These are phyloP conservation scores for Alternaria longipes DNA, from an alignment of 2,329 filamentous ascomycete species.

Conservation along the genomic window DNA sequence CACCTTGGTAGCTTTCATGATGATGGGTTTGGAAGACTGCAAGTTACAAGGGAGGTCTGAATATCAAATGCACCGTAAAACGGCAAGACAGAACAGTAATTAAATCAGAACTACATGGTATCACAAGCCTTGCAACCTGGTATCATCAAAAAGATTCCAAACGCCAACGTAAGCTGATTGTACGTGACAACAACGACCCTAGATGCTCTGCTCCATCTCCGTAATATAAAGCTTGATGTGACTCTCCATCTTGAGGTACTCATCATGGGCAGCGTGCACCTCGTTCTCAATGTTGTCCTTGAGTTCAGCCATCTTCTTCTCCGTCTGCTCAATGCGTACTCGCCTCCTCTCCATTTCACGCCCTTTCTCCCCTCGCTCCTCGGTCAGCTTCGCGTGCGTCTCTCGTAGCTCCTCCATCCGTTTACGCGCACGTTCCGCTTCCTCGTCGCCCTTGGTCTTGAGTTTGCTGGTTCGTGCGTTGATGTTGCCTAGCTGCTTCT, in stretches of 20 bases:
- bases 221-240: constrained; percentile 98
- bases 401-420: constrained; percentile 90
- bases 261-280: constrained; percentile 86
- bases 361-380: constrained; percentile 85
- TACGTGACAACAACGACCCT: background rate
- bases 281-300: constrained; percentile 98
- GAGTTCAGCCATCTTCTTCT: constrained; percentile 99
- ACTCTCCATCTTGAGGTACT: constrained; percentile 96
- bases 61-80: background rate
- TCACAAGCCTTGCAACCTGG: constrained; percentile 9
- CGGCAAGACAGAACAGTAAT: background rate
- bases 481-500: constrained; percentile 86
- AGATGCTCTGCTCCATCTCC: constrained; percentile 89
- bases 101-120: constrained; percentile 15
- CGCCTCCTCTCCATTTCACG: constrained; percentile 91
- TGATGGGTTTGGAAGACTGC: background rate
- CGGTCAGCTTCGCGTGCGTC: constrained; percentile 80
- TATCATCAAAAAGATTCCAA: constrained; percentile 17
- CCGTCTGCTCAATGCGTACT: constrained; percentile 95
- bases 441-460: constrained; percentile 79
- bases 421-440: constrained; percentile 80
- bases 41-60: background rate
- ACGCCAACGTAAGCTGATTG: constrained; percentile 18
- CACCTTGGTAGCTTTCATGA: background rate
- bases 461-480: constrained; percentile 86